Base-by-base conservation (phyloP, 331 rosid species). In the Ulmus americana region DNA sequence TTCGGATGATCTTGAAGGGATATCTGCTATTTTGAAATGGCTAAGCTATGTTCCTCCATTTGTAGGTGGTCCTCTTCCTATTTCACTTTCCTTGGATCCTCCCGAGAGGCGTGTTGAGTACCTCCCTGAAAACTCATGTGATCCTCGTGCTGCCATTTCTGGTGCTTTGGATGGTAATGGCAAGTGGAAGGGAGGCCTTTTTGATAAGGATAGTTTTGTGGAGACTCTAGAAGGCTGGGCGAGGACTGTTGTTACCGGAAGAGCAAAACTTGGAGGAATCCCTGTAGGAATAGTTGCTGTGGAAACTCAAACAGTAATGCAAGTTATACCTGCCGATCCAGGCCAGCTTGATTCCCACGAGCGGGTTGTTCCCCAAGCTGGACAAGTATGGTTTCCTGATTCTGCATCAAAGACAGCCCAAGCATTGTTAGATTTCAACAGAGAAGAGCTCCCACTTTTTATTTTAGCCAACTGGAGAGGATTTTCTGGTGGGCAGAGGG, bases 161-260 rank as follows among this genome's bases (percentile, higher is more conserved):
- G 99, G 99, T 61, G 61, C 86, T 61, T 47, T 78, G 58, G 80
- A 87, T 70, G 77, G 79, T 60, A 67, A 79, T 51, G 97, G 97
- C 59, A 82, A 70, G 69, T 94, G 99, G 99, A 73, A 85, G 74
- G 99, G 99, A 0, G 99, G 99, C 13, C 87, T 94, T 71, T 94
- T 94, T 75, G 99, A 94, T 74, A 90, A 82, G 81, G 95, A 85
- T 70, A 94, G 99, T 87, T 94, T 90, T 62, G 82, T 94, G 57
- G 99, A 94, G 88, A 94, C 99, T 0, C 80, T 90, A 67, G 99
- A 94, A 52, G 99, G 99, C 65, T 94, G 99, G 99, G 99, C 99
- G 22, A 85, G 99, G 78, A 94, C 99, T 0, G 99, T 94, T 55
- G 97, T 94, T 70, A 90, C 99, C 5, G 99, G 99, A 75, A 85